These are phyloP conservation scores for Antrodiella citrinella DNA, from an alignment of 768 basidiomycete genomes.

Conservation along the genomic window DNA sequence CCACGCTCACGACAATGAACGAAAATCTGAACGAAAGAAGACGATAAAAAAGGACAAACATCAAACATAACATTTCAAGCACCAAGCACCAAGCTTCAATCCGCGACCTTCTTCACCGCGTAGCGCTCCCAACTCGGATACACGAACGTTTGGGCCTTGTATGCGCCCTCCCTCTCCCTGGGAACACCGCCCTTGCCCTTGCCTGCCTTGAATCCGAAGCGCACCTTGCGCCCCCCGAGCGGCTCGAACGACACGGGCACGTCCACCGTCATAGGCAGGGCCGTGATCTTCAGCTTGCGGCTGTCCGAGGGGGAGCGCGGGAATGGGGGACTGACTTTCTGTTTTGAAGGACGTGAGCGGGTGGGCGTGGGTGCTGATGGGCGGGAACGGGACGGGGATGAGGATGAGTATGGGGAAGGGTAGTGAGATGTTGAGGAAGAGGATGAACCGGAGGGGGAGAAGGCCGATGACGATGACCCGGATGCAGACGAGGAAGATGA, in stretches of 20 bases:
- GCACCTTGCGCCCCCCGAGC: constrained; percentile 19
- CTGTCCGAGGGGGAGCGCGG: constrained; percentile 41
- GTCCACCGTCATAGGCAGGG: constrained; percentile 37
- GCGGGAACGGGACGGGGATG: neutral
- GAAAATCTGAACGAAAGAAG: too few species aligned
- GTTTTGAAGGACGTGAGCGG: constrained; percentile 13
- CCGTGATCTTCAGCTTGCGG: constrained; percentile 43
- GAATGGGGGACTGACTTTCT: constrained; percentile 48
- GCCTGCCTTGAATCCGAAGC: constrained; percentile 27
- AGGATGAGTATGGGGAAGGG: neutral
- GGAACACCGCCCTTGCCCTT: neutral
- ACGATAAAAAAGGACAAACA: too few species aligned
- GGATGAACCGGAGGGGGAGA: constrained; percentile 14
- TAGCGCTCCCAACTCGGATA: constrained; percentile 67
- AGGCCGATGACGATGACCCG: neutral
- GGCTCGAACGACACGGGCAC: constrained; percentile 15
- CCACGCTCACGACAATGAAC: too few species aligned
- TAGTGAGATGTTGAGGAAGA: neutral
- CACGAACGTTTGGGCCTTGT: constrained; percentile 31
- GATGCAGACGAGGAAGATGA: constrained; percentile 12
- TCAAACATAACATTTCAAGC: too few species aligned
- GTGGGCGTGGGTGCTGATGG: neutral
- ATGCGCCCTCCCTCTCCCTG: neutral
- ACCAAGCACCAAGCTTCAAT: too few species aligned
- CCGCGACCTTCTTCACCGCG: constrained; percentile 33